A percentile compares a stretch with the other conserved stretches of the same genome.
Conservation (phyloP, 2,329 filamentous ascomycete genomes). For the Ophiostoma himal-ulmi region DNA sequence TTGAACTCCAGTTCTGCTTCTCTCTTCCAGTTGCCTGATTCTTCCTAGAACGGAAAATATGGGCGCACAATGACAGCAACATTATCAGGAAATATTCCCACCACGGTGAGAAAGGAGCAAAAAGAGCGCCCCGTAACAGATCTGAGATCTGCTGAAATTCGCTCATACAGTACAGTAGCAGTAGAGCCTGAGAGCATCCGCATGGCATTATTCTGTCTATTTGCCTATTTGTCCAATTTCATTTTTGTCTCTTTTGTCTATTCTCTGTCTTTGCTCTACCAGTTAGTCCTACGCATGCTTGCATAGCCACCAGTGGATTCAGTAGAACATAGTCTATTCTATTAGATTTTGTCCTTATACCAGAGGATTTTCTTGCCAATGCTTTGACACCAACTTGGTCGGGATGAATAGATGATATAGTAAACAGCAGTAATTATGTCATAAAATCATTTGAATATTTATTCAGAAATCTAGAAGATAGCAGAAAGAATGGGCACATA, state of each 20-base stretch:
- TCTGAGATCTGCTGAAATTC: neutral
- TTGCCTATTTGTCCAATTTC: neutral
- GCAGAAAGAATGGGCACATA: neutral
- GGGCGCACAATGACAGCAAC: neutral
- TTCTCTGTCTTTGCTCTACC: neutral
- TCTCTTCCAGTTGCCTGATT: conserved; percentile 1
- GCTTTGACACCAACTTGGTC: neutral
- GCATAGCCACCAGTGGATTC: neutral
- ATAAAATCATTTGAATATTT: too few relatives aligned
- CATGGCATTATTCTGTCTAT: neutral
- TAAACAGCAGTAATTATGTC: too few relatives aligned
- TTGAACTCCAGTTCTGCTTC: neutral
- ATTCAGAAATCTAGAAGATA: neutral
- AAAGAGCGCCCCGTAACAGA: neutral
- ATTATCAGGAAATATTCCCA: neutral
- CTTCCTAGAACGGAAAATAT: conserved; percentile 10
- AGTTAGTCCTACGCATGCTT: neutral
- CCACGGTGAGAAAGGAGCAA: neutral
- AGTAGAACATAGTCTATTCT: neutral
- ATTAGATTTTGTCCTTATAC: too few relatives aligned
- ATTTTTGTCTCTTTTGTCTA: neutral
- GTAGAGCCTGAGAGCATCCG: neutral
- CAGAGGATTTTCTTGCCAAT: neutral
- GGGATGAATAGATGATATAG: neutral
- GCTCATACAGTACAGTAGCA: neutral